Evolutionary conservation across 495 filamentous ascomycete genomes (phyloP).

Genomic region (Penicillium macrosclerotiorum): DNA sequence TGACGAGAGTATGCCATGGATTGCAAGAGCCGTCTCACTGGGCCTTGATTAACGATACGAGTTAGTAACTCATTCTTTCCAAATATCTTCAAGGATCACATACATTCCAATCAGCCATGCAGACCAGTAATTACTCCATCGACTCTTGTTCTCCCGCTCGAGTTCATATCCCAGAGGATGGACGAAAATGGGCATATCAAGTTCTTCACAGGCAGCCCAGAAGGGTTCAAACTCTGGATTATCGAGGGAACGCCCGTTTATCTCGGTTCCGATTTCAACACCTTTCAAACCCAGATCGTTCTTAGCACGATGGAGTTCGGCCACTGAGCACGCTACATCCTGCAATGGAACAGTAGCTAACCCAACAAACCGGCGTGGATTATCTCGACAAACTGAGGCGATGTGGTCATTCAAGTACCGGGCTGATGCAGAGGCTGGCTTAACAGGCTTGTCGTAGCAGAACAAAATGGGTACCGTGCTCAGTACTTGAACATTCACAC

Average conservation of each 20-base stretch:
- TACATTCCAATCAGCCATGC: constrained; percentile 22
- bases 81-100: no score
- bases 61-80: no score
- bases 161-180: constrained; percentile 21
- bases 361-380: constrained; percentile 17
- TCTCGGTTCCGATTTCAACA: constrained; percentile 19
- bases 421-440: constrained; percentile 10
- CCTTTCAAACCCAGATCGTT: constrained; percentile 12
- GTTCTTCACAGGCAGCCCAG: constrained; percentile 17
- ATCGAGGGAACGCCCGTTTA: constrained; percentile 10
- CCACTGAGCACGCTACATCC: constrained; percentile 9
- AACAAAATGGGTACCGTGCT: constrained; percentile 23
- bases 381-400: constrained; percentile 11
- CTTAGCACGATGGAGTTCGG: constrained; percentile 15
- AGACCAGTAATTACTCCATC: constrained; percentile 21
- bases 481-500: constrained; percentile 17
- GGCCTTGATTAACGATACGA: constrained; percentile 5
- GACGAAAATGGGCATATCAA: constrained; percentile 19
- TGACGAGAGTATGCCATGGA: constrained; percentile 15
- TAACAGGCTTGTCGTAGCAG: constrained; percentile 18
- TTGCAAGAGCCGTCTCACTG: constrained; percentile 19
- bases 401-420: constrained; percentile 20
- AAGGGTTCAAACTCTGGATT: constrained; percentile 13
- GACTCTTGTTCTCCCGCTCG: constrained; percentile 15
- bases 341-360: constrained; percentile 22